A percentile compares a stretch with the other conserved stretches of the same genome.
Evolutionary conservation across 2,329 filamentous ascomycete genomes (phyloP).

Genomic region (Exophiala alcalophila): DNA sequence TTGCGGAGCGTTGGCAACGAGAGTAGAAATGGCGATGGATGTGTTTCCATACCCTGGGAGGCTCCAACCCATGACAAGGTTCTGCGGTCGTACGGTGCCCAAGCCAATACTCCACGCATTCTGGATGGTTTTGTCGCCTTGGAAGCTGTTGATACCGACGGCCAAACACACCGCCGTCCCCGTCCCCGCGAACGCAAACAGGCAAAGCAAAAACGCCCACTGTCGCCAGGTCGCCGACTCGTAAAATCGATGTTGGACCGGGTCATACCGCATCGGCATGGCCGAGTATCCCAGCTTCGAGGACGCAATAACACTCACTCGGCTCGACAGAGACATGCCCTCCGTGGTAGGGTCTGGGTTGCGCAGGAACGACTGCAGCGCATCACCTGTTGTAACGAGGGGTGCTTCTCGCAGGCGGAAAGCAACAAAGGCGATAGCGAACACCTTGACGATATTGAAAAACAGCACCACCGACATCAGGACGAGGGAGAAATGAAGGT

Average conservation of each 20-base stretch:
- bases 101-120: constrained; percentile 25
- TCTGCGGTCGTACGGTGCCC: constrained; percentile 16
- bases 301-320: constrained; percentile 21
- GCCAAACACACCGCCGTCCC: constrained; percentile 18
- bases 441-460: constrained; percentile 28
- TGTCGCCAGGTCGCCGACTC: constrained; percentile 24
- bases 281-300: constrained; percentile 19
- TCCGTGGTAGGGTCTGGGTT: constrained; percentile 34
- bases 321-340: constrained; percentile 31
- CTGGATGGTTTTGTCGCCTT: constrained; percentile 25
- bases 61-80: constrained; percentile 23
- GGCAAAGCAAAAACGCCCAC: constrained; percentile 24
- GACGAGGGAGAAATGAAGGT: constrained; percentile 27
- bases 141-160: constrained; percentile 18
- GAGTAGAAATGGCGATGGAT: constrained; percentile 19
- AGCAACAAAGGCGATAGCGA: constrained; percentile 24
- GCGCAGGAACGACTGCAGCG: constrained; percentile 38
- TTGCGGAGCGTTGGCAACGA: constrained; percentile 40
- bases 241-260: constrained; percentile 19
- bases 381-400: constrained; percentile 39
- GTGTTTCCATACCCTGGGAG: constrained; percentile 20
- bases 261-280: constrained; percentile 20
- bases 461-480: constrained; percentile 28
- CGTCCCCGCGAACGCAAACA: constrained; percentile 18
- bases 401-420: constrained; percentile 24